A percentile compares a stretch with the other conserved stretches of the same genome.
phyloP scores from a whole-genome alignment of 2,329 filamentous ascomycete genomes.

The Cadophora luteo-olivacea region DNA sequence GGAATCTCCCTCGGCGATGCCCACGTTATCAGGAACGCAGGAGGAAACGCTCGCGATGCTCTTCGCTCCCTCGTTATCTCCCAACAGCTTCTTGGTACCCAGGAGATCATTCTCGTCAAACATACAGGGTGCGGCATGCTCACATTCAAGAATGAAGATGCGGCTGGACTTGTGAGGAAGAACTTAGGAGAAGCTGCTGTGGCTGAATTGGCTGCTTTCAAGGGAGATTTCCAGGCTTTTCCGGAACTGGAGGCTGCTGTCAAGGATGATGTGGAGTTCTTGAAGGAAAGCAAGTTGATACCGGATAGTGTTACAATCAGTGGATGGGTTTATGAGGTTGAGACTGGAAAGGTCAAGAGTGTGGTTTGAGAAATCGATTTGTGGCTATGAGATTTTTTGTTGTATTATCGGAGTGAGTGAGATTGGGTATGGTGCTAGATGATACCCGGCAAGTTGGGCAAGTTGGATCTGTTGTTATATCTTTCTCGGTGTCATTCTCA shows the following conservation, averaged over 20 bases:
- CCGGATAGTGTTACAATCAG: constrained; percentile 65
- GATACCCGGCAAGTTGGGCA: constrained; percentile 1
- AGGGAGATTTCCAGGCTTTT: constrained; percentile 52
- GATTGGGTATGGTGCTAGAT: background rate
- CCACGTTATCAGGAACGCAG: constrained; percentile 79
- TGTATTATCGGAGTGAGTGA: background rate
- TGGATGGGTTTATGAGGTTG: constrained; percentile 81
- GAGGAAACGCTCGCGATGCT: constrained; percentile 70
- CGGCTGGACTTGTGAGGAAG: constrained; percentile 59
- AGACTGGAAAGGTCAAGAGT: constrained; percentile 67
- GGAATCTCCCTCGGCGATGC: constrained; percentile 77
- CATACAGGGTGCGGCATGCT: constrained; percentile 75
- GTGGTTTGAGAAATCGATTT: constrained; percentile 47
- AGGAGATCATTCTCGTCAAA: constrained; percentile 65
- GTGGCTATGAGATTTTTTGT: background rate
- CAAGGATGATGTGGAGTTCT: constrained; percentile 66
- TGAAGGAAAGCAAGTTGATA: constrained; percentile 66
- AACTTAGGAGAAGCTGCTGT: constrained; percentile 58
- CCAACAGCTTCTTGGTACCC: constrained; percentile 78
- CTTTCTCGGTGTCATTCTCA: background rate
- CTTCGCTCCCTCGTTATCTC: constrained; percentile 80
- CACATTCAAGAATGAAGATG: constrained; percentile 67
- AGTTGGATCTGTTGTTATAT: background rate
- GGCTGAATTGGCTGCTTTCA: constrained; percentile 46
- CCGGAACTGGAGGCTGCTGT: constrained; percentile 68